Conservation (phyloP, 306 rosid species). For the Prunus padus region DNA sequence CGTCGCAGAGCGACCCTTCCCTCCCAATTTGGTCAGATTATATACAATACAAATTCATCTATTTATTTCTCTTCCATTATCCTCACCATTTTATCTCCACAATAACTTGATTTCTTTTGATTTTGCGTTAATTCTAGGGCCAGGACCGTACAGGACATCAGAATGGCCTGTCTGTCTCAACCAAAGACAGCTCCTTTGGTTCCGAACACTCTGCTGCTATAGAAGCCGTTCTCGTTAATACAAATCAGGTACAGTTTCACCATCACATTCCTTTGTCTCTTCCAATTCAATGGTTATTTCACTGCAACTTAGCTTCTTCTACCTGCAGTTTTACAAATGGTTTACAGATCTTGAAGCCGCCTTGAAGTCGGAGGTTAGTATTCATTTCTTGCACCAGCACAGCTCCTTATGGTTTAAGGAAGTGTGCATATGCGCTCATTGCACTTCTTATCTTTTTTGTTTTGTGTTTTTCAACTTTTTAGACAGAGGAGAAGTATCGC, state of each 20-base stretch:
- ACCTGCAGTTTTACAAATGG: conserved; percentile 89
- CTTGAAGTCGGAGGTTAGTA: conserved; percentile 92
- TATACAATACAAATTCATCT: background rate
- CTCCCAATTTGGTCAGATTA: conserved; percentile 57
- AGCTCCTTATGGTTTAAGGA: background rate
- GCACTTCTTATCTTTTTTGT: background rate
- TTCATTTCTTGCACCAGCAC: background rate
- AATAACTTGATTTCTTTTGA: background rate
- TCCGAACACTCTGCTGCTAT: conserved; percentile 53
- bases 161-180: conserved; percentile 49
- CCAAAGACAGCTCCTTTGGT: conserved; percentile 52
- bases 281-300: background rate
- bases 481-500: conserved; percentile 98
- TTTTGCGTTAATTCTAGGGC: conserved; percentile 33
- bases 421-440: conserved; percentile 16
- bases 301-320: conserved; percentile 8
- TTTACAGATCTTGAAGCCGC: conserved; percentile 94
- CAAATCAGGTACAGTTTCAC: conserved; percentile 64
- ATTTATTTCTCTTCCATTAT: background rate
- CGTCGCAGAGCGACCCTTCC: conserved; percentile 82
- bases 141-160: conserved; percentile 57
- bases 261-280: background rate
- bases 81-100: background rate
- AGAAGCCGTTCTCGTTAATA: conserved; percentile 72
- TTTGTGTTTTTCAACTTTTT: background rate